These are phyloP conservation scores for Boletellus sp. DNA, from an alignment of 1,284 basidiomycete species.

Conservation along the genomic window DNA sequence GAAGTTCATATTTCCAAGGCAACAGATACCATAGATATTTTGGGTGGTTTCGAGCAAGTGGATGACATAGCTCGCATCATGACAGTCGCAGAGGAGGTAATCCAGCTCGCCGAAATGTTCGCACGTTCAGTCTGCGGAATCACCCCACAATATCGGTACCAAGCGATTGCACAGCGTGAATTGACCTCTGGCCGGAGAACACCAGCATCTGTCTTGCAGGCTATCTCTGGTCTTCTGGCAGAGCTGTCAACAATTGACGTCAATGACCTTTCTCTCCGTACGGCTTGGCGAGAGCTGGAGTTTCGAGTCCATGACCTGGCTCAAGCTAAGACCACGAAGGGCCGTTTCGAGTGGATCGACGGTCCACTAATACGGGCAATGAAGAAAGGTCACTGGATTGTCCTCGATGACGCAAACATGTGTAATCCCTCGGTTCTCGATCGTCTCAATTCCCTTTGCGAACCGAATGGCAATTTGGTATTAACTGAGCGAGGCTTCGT, in stretches of 20 bases:
- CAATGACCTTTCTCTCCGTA: constrained; percentile 12
- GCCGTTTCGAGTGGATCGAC: constrained; percentile 93
- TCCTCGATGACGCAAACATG: constrained; percentile 92
- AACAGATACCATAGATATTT: constrained; percentile 90
- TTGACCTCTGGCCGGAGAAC: constrained; percentile 23
- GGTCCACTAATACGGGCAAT: constrained; percentile 91
- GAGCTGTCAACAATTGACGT: constrained; percentile 20
- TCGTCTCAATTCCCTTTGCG: constrained; percentile 95
- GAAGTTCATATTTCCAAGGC: constrained; percentile 84
- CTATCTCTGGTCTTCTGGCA: constrained; percentile 19
- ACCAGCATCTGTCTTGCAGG: constrained; percentile 21
- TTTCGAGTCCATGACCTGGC: constrained; percentile 15
- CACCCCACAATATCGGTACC: constrained; percentile 26
- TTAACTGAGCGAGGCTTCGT: constrained; percentile 90
- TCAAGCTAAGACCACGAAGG: constrained; percentile 28
- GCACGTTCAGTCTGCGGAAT: constrained; percentile 38
- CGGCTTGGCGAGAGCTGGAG: constrained; percentile 15
- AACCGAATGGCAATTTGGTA: constrained; percentile 76
- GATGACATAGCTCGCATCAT: constrained; percentile 45
- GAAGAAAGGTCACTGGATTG: constrained; percentile 84
- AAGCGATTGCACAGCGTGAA: constrained; percentile 16
- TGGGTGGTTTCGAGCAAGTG: constrained; percentile 95
- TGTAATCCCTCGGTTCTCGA: constrained; percentile 96
- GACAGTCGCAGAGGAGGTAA: constrained; percentile 39
- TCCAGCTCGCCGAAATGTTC: constrained; percentile 40